These are phyloP conservation scores for Lasiosphaeria hispida DNA, from an alignment of 495 filamentous ascomycete genomes.

Conservation along the genomic window DNA sequence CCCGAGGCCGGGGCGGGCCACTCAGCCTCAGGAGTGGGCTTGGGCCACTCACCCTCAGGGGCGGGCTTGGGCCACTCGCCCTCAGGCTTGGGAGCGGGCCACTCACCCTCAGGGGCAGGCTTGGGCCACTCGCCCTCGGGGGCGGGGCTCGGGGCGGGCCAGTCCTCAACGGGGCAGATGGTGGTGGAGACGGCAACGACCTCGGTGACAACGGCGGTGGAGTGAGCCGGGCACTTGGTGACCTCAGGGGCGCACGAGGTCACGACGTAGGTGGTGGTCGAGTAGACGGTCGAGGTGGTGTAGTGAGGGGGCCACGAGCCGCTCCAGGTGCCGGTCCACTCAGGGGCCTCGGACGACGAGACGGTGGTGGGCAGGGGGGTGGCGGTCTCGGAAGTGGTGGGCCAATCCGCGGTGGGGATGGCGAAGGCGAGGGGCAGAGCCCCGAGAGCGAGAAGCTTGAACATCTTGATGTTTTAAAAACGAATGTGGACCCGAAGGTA, in stretches of 20 bases:
- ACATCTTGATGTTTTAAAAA: conserved; percentile 14
- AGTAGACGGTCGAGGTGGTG: conserved; percentile 38
- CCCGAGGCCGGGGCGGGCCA: background rate
- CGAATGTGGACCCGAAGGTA: conserved; percentile 19
- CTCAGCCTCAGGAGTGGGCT: background rate
- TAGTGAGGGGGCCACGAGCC: background rate
- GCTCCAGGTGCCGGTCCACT: too few species aligned
- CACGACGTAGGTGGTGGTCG: conserved; percentile 52
- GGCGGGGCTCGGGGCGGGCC: background rate
- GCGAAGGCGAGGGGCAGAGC: conserved; percentile 19
- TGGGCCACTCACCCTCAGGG: background rate
- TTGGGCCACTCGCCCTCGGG: background rate
- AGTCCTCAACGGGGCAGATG: conserved; percentile 10
- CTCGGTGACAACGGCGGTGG: conserved; percentile 25
- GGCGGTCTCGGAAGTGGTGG: background rate
- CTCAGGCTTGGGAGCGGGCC: background rate
- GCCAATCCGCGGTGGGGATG: background rate
- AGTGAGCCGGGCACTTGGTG: conserved; percentile 56
- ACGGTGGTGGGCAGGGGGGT: background rate
- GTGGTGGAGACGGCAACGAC: conserved; percentile 22
- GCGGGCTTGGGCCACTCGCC: background rate
- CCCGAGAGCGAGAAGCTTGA: conserved; percentile 16
- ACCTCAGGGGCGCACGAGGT: conserved; percentile 55
- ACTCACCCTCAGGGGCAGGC: background rate
- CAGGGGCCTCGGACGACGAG: background rate